Base-by-base conservation (phyloP, 2,329 filamentous ascomycete genomes). In the Eurotiales sp. region DNA sequence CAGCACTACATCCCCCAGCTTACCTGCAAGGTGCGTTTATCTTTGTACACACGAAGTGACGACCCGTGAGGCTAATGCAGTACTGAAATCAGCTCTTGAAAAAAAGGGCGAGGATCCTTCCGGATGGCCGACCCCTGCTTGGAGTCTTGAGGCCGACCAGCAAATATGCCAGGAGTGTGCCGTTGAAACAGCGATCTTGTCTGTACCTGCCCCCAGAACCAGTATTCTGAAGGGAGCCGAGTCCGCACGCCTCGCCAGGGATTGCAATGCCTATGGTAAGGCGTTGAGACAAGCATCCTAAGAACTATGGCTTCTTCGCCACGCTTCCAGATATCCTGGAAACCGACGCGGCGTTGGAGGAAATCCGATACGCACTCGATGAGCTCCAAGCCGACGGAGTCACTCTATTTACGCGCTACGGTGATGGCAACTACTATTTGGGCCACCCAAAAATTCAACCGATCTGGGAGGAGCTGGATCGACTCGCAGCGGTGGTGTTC, bases 381-480 rank as follows among this genome's bases (percentile, higher is more conserved):
- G 63, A 39, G 0, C 65, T 79, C 0, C 47, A 70, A 4, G 72
- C 76, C 0, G 76, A 79, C 55, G 76, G 77, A 0, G 63, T 80
- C 0, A 70, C 62, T 0, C 56, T 80, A 0, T 75, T 72, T 53
- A 77, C 74, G 0, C 64, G 74, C 8, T 78, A 79, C 54, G 41
- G 41, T 6, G 14, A 14, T 7, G 72, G 56, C 8, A 64, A 73
- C 42, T 53, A 64, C 14, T 79, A 79, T 52, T 69, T 80, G 0
- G 76, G 77, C 12, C 65, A 78, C 55, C 54, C 64, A 0, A 61
- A 61, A n/a, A 66, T 76, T 48, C 49, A 57, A 2, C 64, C 68
- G 5, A 63, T 77, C 34, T 79, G 76, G 77, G 64, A 61, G 0
- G 71, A 72, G 49, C 67, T 79, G 14, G 65, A 75, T 53, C 37